phyloP scores from a whole-genome alignment of 2,329 filamentous ascomycete species.

The Cladophialophora carrionii region DNA sequence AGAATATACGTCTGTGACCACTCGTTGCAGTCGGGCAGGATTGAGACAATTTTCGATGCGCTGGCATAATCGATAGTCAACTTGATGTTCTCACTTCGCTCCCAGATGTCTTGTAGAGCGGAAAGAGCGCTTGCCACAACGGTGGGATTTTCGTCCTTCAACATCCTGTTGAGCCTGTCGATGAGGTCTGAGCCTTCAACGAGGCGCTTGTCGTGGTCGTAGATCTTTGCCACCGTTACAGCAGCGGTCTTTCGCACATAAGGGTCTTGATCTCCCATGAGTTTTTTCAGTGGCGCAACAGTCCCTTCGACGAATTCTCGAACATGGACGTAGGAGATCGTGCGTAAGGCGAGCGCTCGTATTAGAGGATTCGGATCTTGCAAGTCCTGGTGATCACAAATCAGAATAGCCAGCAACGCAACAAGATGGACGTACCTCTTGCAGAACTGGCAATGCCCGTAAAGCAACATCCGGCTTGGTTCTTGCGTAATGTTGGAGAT shows the following conservation, averaged over 20 bases:
- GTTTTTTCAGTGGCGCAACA: constrained; percentile 76
- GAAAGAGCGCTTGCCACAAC: constrained; percentile 94
- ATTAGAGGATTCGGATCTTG: constrained; percentile 90
- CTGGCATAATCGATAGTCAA: constrained; percentile 97
- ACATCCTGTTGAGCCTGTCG: constrained; percentile 82
- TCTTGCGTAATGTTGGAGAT: constrained; percentile 93
- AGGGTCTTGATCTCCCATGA: constrained; percentile 84
- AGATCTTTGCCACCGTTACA: constrained; percentile 94
- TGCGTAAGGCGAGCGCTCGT: constrained; percentile 85
- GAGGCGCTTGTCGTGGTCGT: constrained; percentile 89
- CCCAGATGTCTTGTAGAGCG: constrained; percentile 95
- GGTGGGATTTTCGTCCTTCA: constrained; percentile 95
- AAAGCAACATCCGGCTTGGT: constrained; percentile 92
- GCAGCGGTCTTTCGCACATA: constrained; percentile 98
- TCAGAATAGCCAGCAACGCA: neutral
- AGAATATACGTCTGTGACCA: constrained; percentile 97
- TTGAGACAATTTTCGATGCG: constrained; percentile 96
- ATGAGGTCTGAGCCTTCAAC: constrained; percentile 92
- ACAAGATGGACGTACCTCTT: constrained; percentile 62
- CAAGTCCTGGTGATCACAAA: constrained; percentile 70
- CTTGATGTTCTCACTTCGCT: constrained; percentile 94
- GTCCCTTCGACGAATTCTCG: constrained; percentile 93
- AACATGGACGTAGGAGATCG: constrained; percentile 97
- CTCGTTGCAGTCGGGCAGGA: constrained; percentile 95
- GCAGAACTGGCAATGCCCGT: constrained; percentile 84